A percentile compares a stretch with the other conserved stretches of the same genome.
phyloP scores from a whole-genome alignment of 2,329 filamentous ascomycete genomes.

The Macroventuria anomochaeta region DNA sequence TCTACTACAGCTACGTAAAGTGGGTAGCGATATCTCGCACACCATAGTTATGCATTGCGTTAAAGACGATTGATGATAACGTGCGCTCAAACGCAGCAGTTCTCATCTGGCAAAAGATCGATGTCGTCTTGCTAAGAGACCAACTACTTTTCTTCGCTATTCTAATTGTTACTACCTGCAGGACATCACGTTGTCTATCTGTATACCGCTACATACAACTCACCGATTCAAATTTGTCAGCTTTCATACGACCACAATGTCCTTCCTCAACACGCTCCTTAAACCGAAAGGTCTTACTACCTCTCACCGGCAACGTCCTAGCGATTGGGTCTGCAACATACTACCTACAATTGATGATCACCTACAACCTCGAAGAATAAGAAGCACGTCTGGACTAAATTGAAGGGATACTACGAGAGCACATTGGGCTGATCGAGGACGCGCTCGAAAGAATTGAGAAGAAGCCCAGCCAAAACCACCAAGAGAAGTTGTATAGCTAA shows the following conservation, averaged over 20 bases:
- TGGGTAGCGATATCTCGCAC: too few species aligned
- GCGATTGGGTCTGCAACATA: constrained; percentile 29
- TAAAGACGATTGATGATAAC: too few species aligned
- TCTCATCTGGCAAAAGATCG: not conserved
- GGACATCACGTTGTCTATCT: not conserved
- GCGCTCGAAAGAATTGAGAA: constrained; percentile 54
- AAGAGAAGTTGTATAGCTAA: constrained; percentile 46
- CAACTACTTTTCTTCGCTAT: not conserved
- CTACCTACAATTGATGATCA: constrained; percentile 45
- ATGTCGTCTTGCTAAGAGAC: constrained; percentile 13
- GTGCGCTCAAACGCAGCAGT: not conserved
- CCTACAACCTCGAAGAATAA: constrained; percentile 56
- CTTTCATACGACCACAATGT: constrained; percentile 5
- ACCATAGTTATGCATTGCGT: too few species aligned
- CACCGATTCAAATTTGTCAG: not conserved
- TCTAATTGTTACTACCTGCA: not conserved
- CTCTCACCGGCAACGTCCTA: constrained; percentile 27
- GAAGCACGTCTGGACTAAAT: constrained; percentile 58
- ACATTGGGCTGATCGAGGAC: constrained; percentile 58
- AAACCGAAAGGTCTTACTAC: constrained; percentile 15
- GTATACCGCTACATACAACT: not conserved
- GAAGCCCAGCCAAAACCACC: constrained; percentile 43
- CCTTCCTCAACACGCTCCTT: constrained; percentile 8
- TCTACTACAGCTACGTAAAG: too few species aligned
- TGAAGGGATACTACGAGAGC: constrained; percentile 56